Conservation (phyloP, 352 stramenopile species). For the Phytophthora citrophthora region DNA sequence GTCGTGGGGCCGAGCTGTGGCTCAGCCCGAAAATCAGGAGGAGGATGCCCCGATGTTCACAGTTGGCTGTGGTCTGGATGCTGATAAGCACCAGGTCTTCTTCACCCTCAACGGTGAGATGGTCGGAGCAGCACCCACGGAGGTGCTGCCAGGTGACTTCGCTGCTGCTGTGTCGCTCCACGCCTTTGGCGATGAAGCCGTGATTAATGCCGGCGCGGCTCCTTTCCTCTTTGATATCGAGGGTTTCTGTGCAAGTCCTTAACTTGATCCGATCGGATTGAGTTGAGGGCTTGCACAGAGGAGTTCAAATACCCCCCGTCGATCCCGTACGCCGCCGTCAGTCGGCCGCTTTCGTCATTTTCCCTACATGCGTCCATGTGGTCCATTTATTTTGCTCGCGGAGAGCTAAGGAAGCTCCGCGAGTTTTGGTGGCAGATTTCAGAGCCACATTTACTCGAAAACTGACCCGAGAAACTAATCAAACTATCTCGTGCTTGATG, state of each 20-base stretch:
- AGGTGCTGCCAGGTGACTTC: conserved; percentile 63
- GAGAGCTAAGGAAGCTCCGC: background rate
- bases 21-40: conserved; percentile 28
- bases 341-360: conserved; percentile 39
- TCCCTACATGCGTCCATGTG: conserved; percentile 16
- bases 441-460: conserved; percentile 23
- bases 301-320: conserved; percentile 32
- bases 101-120: conserved; percentile 84
- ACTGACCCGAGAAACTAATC: conserved; percentile 37
- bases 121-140: conserved; percentile 51
- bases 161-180: conserved; percentile 83
- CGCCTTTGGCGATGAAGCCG: conserved; percentile 68
- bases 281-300: conserved; percentile 64
- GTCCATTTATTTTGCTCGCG: conserved; percentile 28
- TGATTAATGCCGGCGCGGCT: conserved; percentile 74
- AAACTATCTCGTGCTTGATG: conserved; percentile 33
- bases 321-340: conserved; percentile 29
- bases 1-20: conserved; percentile 56
- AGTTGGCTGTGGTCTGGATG: conserved; percentile 82
- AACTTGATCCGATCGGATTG: conserved; percentile 30
- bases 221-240: conserved; percentile 87
- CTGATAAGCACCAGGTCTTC: conserved; percentile 59
- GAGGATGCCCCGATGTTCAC: conserved; percentile 41
- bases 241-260: conserved; percentile 90
- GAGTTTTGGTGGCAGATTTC: conserved; percentile 24